A percentile compares a stretch with the other conserved stretches of the same genome.
Evolutionary conservation across 2,329 filamentous ascomycete species (phyloP).

Genomic region (Pseudogymnoascus sp.): DNA sequence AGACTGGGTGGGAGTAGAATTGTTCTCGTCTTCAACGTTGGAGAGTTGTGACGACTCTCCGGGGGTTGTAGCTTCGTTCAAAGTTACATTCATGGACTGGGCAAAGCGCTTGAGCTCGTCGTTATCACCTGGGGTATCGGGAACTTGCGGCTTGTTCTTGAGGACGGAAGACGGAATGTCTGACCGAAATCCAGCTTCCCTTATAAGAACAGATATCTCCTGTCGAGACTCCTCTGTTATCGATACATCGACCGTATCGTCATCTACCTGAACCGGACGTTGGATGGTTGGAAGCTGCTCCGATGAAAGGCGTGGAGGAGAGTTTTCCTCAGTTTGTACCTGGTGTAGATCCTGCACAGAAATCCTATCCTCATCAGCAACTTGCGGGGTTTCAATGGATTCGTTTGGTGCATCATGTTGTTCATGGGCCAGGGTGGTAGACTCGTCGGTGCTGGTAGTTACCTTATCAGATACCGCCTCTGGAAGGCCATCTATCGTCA

Average conservation of each 20-base stretch:
- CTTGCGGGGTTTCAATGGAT: constrained; percentile 5
- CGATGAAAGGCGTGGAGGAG: constrained; percentile 13
- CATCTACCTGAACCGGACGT: constrained; percentile 24
- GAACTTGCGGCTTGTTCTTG: constrained; percentile 14
- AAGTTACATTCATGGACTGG: constrained; percentile 20
- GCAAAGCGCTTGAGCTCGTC: constrained; percentile 20
- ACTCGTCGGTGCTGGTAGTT: constrained; percentile 12
- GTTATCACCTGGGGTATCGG: constrained; percentile 21
- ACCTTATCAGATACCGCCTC: constrained; percentile 5
- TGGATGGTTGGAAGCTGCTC: constrained; percentile 16
- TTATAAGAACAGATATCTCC: constrained; percentile 38
- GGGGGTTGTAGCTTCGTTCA: not conserved
- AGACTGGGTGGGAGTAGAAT: constrained; percentile 7
- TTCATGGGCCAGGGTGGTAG: constrained; percentile 13
- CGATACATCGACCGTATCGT: constrained; percentile 23
- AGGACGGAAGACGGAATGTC: constrained; percentile 34
- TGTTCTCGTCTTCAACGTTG: constrained; percentile 13
- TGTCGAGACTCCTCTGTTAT: constrained; percentile 24
- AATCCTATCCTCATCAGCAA: constrained; percentile 16
- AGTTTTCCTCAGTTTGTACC: constrained; percentile 15
- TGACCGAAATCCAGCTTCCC: constrained; percentile 40
- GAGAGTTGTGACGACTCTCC: not conserved
- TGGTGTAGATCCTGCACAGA: constrained; percentile 13
- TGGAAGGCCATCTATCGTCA: constrained; percentile 20
- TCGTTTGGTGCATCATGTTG: constrained; percentile 12